Evolutionary conservation across 768 basidiomycete genomes (phyloP), one percentile per base, ranked within the genome.

Genomic region (Boletus rubescentipes): DNA sequence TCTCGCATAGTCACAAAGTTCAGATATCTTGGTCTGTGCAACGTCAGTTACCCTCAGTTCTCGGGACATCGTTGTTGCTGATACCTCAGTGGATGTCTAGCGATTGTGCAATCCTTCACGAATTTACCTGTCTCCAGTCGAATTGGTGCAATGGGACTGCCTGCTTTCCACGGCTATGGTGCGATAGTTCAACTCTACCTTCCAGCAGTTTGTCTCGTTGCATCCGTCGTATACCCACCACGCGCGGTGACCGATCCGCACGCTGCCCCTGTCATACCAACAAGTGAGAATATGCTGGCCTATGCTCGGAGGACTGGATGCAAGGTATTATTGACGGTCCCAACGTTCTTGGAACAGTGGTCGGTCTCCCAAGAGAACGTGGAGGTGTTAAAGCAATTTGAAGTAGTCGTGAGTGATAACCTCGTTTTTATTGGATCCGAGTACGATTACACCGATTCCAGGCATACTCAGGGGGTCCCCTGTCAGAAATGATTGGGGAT

Each of bases 141-240:
- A 21, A 43, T 71, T 36, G 64, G 62, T 29, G 60, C 54, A 8
- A 70, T 73, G 65, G 58, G 61, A 12, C 58, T 77, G 15, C 77
- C 78, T 8, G 36, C 75, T 7, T 79, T 79, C 61, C 76, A 79
- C 53, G 64, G 64, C 0, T 53, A 72, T 4, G 76, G 77, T 1
- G 34, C 72, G 9, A 46, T 49, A 9, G 46, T 61, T 1, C 73
- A 75, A 31, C 44, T 78, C 0, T 51, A 74, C 4, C 31, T 56
- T 21, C 65, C 74, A 3, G 30, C 77, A 16, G 67, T 62, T 23
- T 49, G 30, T 23, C 46, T 70, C 9, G 37, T 54, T 2, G 58
- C 70, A 5, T 60, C 70, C 0, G 63, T 57, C 6, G 37, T 78
- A 2, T 76, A 68, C 47, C 67, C 75, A 18, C 77, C 74, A 3